Conservation (phyloP, 1,284 basidiomycete genomes). For the Trichosporon inkin region DNA sequence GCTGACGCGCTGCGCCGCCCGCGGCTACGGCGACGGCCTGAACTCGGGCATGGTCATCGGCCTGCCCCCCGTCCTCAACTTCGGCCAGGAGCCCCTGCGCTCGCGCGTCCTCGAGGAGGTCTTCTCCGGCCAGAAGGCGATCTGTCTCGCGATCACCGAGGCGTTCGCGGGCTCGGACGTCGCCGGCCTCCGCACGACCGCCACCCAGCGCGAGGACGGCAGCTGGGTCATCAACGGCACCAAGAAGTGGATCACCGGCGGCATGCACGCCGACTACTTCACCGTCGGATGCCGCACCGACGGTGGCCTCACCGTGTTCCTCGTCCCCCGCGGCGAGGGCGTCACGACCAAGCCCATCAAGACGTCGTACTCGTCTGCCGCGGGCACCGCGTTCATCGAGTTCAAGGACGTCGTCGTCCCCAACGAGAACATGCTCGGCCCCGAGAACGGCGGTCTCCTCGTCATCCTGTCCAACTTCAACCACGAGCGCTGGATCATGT, state of each 20-base stretch:
- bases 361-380: constrained; percentile 75
- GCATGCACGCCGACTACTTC: constrained; percentile 54
- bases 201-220: constrained; percentile 76
- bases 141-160: constrained; percentile 76
- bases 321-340: constrained; percentile 68
- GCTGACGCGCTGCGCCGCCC: constrained; percentile 67
- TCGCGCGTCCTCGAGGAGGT: constrained; percentile 74
- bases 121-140: constrained; percentile 64
- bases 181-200: constrained; percentile 73
- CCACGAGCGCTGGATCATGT: constrained; percentile 49
- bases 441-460: constrained; percentile 74
- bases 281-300: constrained; percentile 48
- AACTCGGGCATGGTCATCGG: constrained; percentile 68
- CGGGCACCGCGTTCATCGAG: constrained; percentile 76
- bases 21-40: constrained; percentile 78
- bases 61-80: constrained; percentile 61
- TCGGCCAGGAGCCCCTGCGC: constrained; percentile 58
- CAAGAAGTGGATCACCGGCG: constrained; percentile 92
- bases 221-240: constrained; percentile 75
- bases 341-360: constrained; percentile 84
- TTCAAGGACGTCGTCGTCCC: constrained; percentile 56
- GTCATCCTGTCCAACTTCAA: constrained; percentile 61
- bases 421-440: constrained; percentile 75
- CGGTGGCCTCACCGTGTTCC: constrained; percentile 80
- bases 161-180: constrained; percentile 92